phyloP scores from a whole-genome alignment of 2,329 filamentous ascomycete species.

The Cordyceps javanica region DNA sequence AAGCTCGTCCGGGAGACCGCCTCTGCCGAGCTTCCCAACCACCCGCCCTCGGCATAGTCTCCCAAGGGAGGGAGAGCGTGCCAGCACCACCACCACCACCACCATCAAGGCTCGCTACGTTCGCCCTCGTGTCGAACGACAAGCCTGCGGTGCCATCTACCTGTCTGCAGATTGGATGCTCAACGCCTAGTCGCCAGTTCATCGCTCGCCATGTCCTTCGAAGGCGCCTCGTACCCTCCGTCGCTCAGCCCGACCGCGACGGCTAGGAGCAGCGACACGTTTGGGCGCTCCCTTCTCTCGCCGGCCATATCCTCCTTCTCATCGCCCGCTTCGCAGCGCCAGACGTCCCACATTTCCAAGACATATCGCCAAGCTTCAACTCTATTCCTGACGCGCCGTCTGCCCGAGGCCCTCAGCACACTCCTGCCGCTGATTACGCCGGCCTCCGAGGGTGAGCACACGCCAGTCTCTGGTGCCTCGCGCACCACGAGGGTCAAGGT shows the following conservation, averaged over 20 bases:
- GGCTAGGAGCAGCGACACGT: conserved; percentile 31
- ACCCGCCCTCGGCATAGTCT: background rate
- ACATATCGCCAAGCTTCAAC: conserved; percentile 92
- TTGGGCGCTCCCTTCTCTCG: conserved; percentile 48
- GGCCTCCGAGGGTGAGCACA: conserved; percentile 46
- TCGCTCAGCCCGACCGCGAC: conserved; percentile 38
- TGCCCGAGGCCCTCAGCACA: conserved; percentile 82
- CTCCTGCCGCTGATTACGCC: conserved; percentile 75
- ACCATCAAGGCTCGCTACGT: background rate
- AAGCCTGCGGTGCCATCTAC: background rate
- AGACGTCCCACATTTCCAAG: conserved; percentile 74
- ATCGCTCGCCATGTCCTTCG: conserved; percentile 33
- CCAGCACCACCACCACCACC: background rate
- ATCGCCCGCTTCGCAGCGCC: conserved; percentile 53
- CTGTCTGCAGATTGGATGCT: background rate
- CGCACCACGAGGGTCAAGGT: conserved; percentile 85
- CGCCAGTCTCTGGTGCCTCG: conserved; percentile 74
- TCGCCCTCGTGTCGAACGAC: background rate
- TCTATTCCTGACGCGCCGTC: conserved; percentile 86
- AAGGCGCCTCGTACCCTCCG: conserved; percentile 34
- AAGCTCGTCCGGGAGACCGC: background rate
- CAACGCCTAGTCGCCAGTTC: background rate
- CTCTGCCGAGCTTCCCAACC: conserved; percentile 1
- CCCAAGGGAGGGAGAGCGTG: background rate
- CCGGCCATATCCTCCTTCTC: conserved; percentile 66